Conservation (phyloP, 371 early-diverging fungal species). For the Syncephalis plumigaleata region DNA sequence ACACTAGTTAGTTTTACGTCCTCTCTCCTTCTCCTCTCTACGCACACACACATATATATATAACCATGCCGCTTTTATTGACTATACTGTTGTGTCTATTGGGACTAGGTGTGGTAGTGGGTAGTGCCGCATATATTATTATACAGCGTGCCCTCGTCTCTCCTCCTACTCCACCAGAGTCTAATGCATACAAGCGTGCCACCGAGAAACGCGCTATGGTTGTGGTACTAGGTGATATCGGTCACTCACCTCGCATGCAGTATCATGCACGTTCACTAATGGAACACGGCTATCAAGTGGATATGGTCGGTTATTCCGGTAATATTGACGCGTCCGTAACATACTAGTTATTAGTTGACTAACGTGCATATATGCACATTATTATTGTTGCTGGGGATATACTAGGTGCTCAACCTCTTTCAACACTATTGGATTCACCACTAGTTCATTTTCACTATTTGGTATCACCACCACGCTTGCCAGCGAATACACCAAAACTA, state of each 20-base stretch:
- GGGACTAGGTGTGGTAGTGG: too few relatives aligned
- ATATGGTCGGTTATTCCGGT: conserved; percentile 72
- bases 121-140: too few relatives aligned
- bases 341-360: too few relatives aligned
- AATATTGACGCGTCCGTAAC: conserved; percentile 5
- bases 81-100: too few relatives aligned
- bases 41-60: too few relatives aligned
- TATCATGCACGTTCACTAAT: conserved; percentile 70
- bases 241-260: conserved; percentile 89
- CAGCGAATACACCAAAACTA: conserved; percentile 28
- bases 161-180: too few relatives aligned
- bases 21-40: too few relatives aligned
- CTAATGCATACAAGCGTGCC: not conserved
- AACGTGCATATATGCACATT: too few relatives aligned
- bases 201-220: conserved; percentile 13
- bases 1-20: too few relatives aligned
- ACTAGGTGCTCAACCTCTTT: conserved; percentile 20
- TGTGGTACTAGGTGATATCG: conserved; percentile 82
- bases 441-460: conserved; percentile 23
- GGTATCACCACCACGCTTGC: conserved; percentile 22
- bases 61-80: too few relatives aligned
- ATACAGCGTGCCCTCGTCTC: too few relatives aligned
- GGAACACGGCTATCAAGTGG: conserved; percentile 45
- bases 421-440: conserved; percentile 15
- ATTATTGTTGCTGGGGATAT: too few relatives aligned